These are phyloP conservation scores for Mycosphaerelloides madeirae DNA, from an alignment of 2,329 filamentous ascomycete genomes.

Conservation along the genomic window DNA sequence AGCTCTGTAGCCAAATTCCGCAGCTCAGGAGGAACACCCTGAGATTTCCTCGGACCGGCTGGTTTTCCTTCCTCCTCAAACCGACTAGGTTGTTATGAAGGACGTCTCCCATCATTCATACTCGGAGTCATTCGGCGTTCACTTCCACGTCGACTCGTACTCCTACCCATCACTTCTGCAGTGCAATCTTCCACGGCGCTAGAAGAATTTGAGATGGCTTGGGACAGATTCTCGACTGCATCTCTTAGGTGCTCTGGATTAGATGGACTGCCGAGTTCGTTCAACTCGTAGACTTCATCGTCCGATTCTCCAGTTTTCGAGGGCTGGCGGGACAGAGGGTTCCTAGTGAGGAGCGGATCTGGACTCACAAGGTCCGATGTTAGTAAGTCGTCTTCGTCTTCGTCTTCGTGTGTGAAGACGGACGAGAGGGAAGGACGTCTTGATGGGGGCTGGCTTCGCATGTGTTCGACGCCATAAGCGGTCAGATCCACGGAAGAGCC, in stretches of 20 bases:
- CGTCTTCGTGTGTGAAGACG: constrained; percentile 9
- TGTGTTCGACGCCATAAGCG: constrained; percentile 13
- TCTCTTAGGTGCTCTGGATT: constrained; percentile 18
- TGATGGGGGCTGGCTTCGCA: constrained; percentile 7
- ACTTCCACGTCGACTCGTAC: constrained; percentile 8
- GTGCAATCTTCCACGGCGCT: constrained; percentile 7
- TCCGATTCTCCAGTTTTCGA: constrained; percentile 9
- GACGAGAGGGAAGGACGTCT: constrained; percentile 8
- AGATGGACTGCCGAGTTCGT: background rate
- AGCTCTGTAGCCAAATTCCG: constrained; percentile 38
- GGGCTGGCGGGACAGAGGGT: constrained; percentile 8
- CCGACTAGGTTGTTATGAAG: constrained; percentile 8
- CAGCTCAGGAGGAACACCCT: constrained; percentile 36
- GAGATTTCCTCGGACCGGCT: constrained; percentile 9
- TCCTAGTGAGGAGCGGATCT: constrained; percentile 11
- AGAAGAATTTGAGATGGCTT: constrained; percentile 11
- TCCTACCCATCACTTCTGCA: constrained; percentile 8
- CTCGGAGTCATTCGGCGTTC: constrained; percentile 10
- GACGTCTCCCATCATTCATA: constrained; percentile 7
- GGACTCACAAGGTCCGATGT: constrained; percentile 14
- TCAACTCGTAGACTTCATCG: constrained; percentile 12
- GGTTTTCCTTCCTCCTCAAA: constrained; percentile 10
- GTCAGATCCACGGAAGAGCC: constrained; percentile 10
- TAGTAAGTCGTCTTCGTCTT: constrained; percentile 10
- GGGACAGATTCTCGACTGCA: constrained; percentile 16